Evolutionary conservation across 805 yeast species (phyloP), one percentile per base, ranked within the genome.

Genomic region (Ascoidea tarda): DNA sequence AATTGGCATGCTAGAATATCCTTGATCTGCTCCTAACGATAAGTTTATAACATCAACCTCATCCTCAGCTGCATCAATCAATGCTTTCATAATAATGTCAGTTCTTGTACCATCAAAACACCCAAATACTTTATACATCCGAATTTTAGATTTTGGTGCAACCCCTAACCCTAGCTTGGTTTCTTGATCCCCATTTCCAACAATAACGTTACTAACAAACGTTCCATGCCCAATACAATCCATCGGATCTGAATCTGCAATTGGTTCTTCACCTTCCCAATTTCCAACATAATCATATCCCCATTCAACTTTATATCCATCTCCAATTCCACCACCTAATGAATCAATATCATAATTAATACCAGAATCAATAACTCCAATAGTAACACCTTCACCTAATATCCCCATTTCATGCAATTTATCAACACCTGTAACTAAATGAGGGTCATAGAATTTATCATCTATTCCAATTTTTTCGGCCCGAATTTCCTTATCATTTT

Each of bases 151-250:
- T 31, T 51, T 48, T 33, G 61, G 61, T 16, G 61, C 58, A 28
- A 59, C 61, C 53, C 61, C 61, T 21, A 21, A 21, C 28, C 28
- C 28, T 21, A 21, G 28, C 28, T 21, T 21, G 16, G 42, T 32
- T n/a, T 48, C 46, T 33, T 54, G 57, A n/a, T 50, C 46, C 21
- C 16, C 51, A 10, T 49, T 54, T 45, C 55, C 60, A 33, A 50
- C 53, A 46, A 59, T 54, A 21, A 59, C 50, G 6, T 59, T 50
- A 10, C 61, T 50, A 45, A 55, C 59, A 49, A 58, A 59, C 6
- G 61, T 47, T 44, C 61, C 61, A 49, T 59, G 61, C n/a, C 61
- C 61, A n/a, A 49, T 48, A 54, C 61, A 59, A 52, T 59, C 61
- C 48, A 38, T 50, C n/a, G 58, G 55, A 51, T 58, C 53, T 44